Evolutionary conservation across 257 asterid genomes (phyloP), one percentile per base, ranked within the genome.

Genomic region (Fraxinus pennsylvanica): DNA sequence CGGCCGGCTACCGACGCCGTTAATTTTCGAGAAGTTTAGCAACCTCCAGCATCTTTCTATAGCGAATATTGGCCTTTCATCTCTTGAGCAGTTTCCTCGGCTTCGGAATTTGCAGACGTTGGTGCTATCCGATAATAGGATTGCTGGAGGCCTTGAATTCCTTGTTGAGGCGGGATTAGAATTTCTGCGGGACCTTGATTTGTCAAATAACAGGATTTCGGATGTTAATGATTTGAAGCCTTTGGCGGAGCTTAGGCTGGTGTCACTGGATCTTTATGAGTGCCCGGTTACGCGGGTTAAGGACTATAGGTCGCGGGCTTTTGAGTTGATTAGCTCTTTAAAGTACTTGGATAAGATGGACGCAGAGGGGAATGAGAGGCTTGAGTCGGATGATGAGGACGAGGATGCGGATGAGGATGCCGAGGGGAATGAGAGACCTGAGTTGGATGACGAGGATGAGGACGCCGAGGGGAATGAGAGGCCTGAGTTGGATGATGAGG

Each of bases 271-370:
- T 91, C 98, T 93, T 1, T 95, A 93, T 39, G 98, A 91, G 87
- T 93, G 99, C 79, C 98, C 97, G 0, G 94, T 95, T 3, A 95
- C 98, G 9, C 85, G 98, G 83, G 91, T 89, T 71, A 89, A 90
- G 89, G 97, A 93, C 73, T 93, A 93, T 77, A 91, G 97, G 85
- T 88, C 97, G 77, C 91, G 91, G 22, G 98, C 92, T 81, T 93
- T 95, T 52, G 94, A 94, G 17, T 85, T 95, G 91, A 93, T 93
- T 86, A 85, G 84, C 86, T 91, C 97, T 36, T 84, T 95, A 83
- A 91, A 88, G 85, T 93, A 87, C 84, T 81, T 93, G 90, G 99
- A 95, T 88, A 95, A 95, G 86, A 95, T 93, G 96, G 99, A 95
- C 38, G 91, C 89, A 0, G 98, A 95, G 75, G 99, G 88, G 75